A percentile compares a stretch with the other conserved stretches of the same genome.
Evolutionary conservation across 23 red algal species (phyloP).

Genomic region (Gracilaria caudata): DNA sequence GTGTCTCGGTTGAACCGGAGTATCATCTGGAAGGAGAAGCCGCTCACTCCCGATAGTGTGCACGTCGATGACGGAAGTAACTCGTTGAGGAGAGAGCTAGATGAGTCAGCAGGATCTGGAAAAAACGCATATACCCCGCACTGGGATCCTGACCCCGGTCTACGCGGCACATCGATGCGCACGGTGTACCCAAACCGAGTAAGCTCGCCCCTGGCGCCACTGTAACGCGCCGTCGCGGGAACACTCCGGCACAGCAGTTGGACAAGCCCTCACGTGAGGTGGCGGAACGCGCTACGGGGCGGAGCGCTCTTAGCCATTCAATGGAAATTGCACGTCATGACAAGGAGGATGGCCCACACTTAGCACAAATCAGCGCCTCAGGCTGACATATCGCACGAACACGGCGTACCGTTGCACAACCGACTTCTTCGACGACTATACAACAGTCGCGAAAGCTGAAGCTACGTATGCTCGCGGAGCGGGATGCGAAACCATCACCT

Average conservation of each 20-base stretch:
- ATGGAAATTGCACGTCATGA: background rate
- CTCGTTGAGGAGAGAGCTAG: background rate
- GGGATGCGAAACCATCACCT: background rate
- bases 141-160: too few relatives aligned
- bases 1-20: background rate
- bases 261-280: background rate
- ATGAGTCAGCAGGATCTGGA: too few relatives aligned
- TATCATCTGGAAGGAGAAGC: background rate
- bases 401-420: background rate
- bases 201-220: too few relatives aligned
- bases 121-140: too few relatives aligned
- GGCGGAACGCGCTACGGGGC: background rate
- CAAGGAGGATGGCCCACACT: background rate
- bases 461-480: background rate
- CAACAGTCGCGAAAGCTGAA: background rate
- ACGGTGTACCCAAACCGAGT: too few relatives aligned
- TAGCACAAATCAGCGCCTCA: background rate
- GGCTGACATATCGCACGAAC: background rate
- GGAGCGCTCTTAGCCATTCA: background rate
- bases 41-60: background rate
- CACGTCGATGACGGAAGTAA: background rate
- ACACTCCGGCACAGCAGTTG: too few relatives aligned
- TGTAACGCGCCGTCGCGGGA: too few relatives aligned
- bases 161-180: too few relatives aligned
- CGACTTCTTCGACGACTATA: background rate